These are phyloP conservation scores for Rhazya stricta DNA, from an alignment of 257 asterid species.

Conservation along the genomic window DNA sequence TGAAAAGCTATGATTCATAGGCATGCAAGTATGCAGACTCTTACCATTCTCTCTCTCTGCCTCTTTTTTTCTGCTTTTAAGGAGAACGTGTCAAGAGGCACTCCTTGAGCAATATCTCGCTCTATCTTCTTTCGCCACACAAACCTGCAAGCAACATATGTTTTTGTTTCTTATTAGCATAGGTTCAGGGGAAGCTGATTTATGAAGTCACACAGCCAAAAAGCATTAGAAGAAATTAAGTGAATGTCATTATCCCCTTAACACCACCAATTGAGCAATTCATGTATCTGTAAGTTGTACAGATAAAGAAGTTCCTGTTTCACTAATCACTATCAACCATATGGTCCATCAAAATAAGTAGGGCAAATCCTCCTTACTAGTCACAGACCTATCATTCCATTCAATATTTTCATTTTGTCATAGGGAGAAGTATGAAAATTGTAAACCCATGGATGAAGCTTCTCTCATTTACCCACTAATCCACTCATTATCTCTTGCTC, in stretches of 20 bases:
- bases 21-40: neutral
- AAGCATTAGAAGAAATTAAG: neutral
- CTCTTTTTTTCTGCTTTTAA: slow-evolving; percentile 71
- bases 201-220: neutral
- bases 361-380: neutral
- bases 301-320: neutral
- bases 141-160: slow-evolving; percentile 41
- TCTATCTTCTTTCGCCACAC: slow-evolving; percentile 93
- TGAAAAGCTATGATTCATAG: neutral
- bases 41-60: slow-evolving; percentile 75
- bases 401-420: neutral
- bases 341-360: neutral
- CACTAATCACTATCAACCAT: neutral
- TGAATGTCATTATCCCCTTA: too few species aligned
- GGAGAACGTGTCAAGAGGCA: slow-evolving; percentile 65
- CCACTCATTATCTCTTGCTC: neutral
- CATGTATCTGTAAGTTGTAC: neutral
- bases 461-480: neutral
- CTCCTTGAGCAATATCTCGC: slow-evolving; percentile 65
- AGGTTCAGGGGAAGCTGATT: neutral
- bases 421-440: neutral
- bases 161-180: neutral
- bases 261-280: neutral
- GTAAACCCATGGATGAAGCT: neutral
- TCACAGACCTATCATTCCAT: neutral